phyloP scores from a whole-genome alignment of 2,329 filamentous ascomycete species.

The Clarireedia monteithiana region DNA sequence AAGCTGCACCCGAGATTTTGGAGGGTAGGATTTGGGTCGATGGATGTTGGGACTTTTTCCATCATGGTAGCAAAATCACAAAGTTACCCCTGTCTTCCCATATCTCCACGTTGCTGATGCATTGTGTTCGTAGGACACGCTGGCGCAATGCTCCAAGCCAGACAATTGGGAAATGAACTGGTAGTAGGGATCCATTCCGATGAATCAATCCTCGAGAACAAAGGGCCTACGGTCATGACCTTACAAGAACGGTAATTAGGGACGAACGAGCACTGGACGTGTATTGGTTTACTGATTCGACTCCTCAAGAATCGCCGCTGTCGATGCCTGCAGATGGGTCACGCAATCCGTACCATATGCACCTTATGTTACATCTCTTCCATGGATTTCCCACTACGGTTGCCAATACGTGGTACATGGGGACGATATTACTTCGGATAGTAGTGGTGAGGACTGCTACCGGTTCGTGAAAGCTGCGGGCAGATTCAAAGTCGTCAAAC shows the following conservation, averaged over 20 bases:
- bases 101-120: neutral
- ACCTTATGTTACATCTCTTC: conserved; percentile 88
- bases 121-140: conserved; percentile 62
- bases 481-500: conserved; percentile 92
- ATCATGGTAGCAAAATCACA: conserved; percentile 61
- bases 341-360: conserved; percentile 76
- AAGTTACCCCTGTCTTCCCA: neutral
- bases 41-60: conserved; percentile 98
- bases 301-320: conserved; percentile 63
- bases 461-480: conserved; percentile 92
- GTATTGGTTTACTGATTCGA: conserved; percentile 24
- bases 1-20: conserved; percentile 26
- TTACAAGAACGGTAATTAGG: conserved; percentile 66
- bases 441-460: conserved; percentile 91
- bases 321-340: conserved; percentile 92
- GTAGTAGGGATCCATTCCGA: conserved; percentile 93
- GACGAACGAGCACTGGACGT: conserved; percentile 11
- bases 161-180: conserved; percentile 81
- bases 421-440: conserved; percentile 95
- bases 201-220: conserved; percentile 91
- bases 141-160: conserved; percentile 91
- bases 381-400: conserved; percentile 92
- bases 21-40: conserved; percentile 91
- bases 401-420: conserved; percentile 95
- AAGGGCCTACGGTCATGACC: conserved; percentile 96